Conservation (phyloP, 2,329 filamentous ascomycete species). For the Elsinoe arachidis region DNA sequence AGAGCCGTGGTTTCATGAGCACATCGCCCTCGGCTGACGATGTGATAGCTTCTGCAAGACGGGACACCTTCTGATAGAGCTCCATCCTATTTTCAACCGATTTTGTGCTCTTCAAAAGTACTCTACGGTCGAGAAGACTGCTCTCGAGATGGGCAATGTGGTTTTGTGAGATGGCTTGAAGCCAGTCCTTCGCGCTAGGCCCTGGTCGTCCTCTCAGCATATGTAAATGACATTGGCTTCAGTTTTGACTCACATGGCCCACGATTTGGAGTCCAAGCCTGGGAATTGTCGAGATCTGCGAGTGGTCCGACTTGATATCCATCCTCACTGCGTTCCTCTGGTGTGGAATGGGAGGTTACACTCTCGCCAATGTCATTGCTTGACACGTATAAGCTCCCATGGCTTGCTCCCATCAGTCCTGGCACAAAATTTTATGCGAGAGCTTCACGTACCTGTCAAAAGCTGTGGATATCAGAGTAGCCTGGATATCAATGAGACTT, state of each 20-base stretch:
- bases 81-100: too few species aligned
- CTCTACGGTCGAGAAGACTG: too few species aligned
- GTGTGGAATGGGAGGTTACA: too few species aligned
- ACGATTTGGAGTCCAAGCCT: neutral
- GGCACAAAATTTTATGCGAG: too few species aligned
- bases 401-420: neutral
- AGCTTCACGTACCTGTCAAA: neutral
- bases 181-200: neutral
- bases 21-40: neutral
- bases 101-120: too few species aligned
- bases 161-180: neutral
- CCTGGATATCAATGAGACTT: neutral
- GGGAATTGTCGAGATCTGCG: neutral
- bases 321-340: too few species aligned
- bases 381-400: neutral
- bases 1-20: neutral
- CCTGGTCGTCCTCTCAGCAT: neutral
- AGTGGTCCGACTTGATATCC: neutral
- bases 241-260: neutral
- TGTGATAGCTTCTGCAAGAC: neutral
- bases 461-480: neutral
- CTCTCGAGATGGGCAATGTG: neutral
- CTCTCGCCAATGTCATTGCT: too few species aligned
- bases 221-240: neutral
- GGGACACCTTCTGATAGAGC: too few species aligned